A percentile compares a stretch with the other conserved stretches of the same genome.
Evolutionary conservation across 1,284 basidiomycete genomes (phyloP).

Genomic region (Papiliotrema fonsecae): DNA sequence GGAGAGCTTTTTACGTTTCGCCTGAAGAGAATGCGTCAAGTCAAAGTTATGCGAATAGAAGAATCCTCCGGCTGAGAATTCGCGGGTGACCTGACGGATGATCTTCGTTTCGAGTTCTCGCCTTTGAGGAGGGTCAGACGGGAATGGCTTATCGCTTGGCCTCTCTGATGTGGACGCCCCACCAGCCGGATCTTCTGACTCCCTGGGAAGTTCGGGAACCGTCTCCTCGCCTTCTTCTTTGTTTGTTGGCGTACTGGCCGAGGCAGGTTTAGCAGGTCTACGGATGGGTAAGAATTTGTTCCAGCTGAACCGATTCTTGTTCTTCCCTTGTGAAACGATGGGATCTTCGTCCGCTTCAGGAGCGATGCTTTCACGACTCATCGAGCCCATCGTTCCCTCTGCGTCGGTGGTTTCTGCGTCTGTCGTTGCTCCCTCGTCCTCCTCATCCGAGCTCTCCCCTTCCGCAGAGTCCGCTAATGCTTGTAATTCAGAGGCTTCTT

Average conservation of each 20-base stretch:
- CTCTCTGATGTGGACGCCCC: too few species aligned
- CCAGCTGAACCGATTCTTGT: constrained; percentile 26
- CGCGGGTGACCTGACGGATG: constrained; percentile 41
- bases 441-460: constrained; percentile 1
- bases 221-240: constrained; percentile 5
- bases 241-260: background rate
- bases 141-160: constrained; percentile 12
- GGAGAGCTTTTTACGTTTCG: constrained; percentile 44
- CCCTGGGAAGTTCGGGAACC: background rate
- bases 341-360: constrained; percentile 37
- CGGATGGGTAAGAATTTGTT: constrained; percentile 27
- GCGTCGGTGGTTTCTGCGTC: constrained; percentile 8
- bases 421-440: constrained; percentile 2
- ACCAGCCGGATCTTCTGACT: too few species aligned
- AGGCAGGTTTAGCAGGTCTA: constrained; percentile 5
- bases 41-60: constrained; percentile 53
- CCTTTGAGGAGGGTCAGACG: constrained; percentile 32
- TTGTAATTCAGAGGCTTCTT: background rate
- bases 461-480: background rate
- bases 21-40: constrained; percentile 51
- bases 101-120: constrained; percentile 47
- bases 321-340: constrained; percentile 2
- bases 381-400: constrained; percentile 5
- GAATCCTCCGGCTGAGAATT: constrained; percentile 44
- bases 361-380: constrained; percentile 6